Evolutionary conservation across 129 eudicot genomes (phyloP), one percentile per base, ranked within the genome.

Genomic region (Arctium lappa): DNA sequence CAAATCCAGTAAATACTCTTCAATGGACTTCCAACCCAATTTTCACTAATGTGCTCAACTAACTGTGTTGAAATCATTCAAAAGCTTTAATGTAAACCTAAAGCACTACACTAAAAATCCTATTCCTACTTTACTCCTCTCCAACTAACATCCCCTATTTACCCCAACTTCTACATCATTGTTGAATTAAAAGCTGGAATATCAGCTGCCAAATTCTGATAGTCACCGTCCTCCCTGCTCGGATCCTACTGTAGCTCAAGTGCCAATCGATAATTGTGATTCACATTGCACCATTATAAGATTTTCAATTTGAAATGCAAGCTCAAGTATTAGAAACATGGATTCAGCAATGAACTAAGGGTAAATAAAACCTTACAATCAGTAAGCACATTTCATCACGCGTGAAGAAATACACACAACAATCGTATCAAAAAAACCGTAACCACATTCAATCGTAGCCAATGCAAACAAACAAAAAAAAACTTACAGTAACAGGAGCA

Each of bases 401-500:
- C 22, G 44, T 36, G 4, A 36, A 33, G 29, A 33, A 2, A 4
- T 12, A 34, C 42, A 71, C 11, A 11, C 27, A 63, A 34, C 27
- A 37, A 5, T 1, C 62, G 46, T 15, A 6, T 30, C 30, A 74
- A 12, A 6, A 75, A 56, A 56, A 56, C 6, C 22, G 3, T 5
- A 48, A 30, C 31, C 7, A 16, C 3, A 50, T 31, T 15, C n/a
- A 65, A 27, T 39, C 74, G 37, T 74, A 44, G 6, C 32, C 5
- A 3, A 5, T 30, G 40, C 12, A 6, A 0, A 62, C 34, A 8
- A 38, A 16, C n/a, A 3, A 53, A 16, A 60, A 2, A 46, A 13
- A 46, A 4, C 88, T 70, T 86, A 93, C 96, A 31, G 97, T 91
- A 76, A 93, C 94, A 6, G 96, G 97, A 13, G 97, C 96, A 83